Percentiles rank a stretch among this genome's conserved stretches.
Evolutionary conservation across 1,139 yeast genomes (phyloP).

Genomic region (Taiozyma onychis): DNA sequence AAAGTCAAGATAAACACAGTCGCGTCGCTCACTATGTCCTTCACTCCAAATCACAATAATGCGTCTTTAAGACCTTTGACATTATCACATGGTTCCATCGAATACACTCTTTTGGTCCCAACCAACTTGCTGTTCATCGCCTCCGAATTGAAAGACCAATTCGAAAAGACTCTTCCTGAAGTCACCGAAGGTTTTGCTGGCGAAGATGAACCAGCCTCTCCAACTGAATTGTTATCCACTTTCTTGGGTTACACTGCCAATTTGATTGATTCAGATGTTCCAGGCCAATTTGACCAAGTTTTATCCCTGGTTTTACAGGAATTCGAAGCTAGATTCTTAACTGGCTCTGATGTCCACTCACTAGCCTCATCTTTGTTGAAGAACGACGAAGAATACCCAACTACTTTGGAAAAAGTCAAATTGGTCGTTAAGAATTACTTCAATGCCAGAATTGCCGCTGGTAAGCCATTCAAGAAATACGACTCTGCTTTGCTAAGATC

Average conservation of each 20-base stretch:
- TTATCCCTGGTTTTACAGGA: conserved; percentile 68
- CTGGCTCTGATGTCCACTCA: conserved; percentile 79
- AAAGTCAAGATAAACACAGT: not conserved
- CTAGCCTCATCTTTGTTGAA: conserved; percentile 67
- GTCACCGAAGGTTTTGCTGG: conserved; percentile 81
- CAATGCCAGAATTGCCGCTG: conserved; percentile 45
- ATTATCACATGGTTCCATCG: conserved; percentile 79
- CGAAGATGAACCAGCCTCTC: conserved; percentile 85
- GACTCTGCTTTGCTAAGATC: conserved; percentile 63
- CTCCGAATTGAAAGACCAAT: conserved; percentile 85
- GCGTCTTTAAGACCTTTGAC: conserved; percentile 69
- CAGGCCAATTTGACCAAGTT: conserved; percentile 63
- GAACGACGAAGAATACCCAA: conserved; percentile 44
- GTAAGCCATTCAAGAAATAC: conserved; percentile 46
- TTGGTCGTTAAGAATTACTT: conserved; percentile 70
- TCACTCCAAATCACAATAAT: conserved; percentile 22
- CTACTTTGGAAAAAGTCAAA: conserved; percentile 67
- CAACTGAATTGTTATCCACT: conserved; percentile 79
- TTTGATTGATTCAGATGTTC: conserved; percentile 43
- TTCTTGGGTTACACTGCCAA: conserved; percentile 78
- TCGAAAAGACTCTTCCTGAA: conserved; percentile 68
- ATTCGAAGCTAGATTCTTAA: conserved; percentile 74
- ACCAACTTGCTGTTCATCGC: conserved; percentile 72
- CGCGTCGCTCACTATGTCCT: conserved; percentile 13
- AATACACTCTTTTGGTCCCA: conserved; percentile 84